Percentiles rank a stretch among this genome's conserved stretches.
Evolutionary conservation across 768 basidiomycete genomes (phyloP).

Genomic region (Dentipellis sp.): DNA sequence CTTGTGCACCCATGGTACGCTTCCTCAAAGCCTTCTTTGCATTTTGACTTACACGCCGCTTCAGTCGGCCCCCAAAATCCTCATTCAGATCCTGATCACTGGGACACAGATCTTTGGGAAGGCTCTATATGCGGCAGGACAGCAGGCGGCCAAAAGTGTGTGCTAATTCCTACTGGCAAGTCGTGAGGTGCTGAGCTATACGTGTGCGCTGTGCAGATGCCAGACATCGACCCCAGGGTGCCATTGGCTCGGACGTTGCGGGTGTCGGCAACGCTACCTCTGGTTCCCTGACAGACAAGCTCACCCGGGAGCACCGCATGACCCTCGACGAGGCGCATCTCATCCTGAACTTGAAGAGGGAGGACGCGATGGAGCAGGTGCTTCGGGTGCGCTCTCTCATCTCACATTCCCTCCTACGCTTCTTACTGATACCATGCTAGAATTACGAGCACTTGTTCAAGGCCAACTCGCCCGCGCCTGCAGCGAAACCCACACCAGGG

Average conservation of each 20-base stretch:
- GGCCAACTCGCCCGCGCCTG: constrained; percentile 64
- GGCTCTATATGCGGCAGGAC: constrained; percentile 83
- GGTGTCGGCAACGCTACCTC: constrained; percentile 71
- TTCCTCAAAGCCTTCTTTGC: not conserved
- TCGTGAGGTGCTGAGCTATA: not conserved
- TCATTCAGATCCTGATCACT: constrained; percentile 72
- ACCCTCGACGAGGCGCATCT: constrained; percentile 91
- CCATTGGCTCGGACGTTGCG: constrained; percentile 55
- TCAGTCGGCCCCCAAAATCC: constrained; percentile 70
- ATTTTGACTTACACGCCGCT: not conserved
- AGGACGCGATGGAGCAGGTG: constrained; percentile 56
- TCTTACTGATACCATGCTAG: constrained; percentile 29
- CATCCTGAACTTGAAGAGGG: constrained; percentile 82
- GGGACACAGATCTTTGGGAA: constrained; percentile 82
- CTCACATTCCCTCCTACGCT: not conserved
- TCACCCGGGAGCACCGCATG: constrained; percentile 85
- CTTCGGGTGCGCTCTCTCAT: constrained; percentile 50
- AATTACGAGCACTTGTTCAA: constrained; percentile 91
- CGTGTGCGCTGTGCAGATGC: constrained; percentile 48
- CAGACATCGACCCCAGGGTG: constrained; percentile 66
- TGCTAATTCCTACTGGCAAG: constrained; percentile 2
- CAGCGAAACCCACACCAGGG: constrained; percentile 29
- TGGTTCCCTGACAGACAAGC: constrained; percentile 66
- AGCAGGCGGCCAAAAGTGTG: constrained; percentile 90
- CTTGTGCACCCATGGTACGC: no score